Conservation (phyloP, 73 alveolate species). For the Paramecium biaurelia region DNA sequence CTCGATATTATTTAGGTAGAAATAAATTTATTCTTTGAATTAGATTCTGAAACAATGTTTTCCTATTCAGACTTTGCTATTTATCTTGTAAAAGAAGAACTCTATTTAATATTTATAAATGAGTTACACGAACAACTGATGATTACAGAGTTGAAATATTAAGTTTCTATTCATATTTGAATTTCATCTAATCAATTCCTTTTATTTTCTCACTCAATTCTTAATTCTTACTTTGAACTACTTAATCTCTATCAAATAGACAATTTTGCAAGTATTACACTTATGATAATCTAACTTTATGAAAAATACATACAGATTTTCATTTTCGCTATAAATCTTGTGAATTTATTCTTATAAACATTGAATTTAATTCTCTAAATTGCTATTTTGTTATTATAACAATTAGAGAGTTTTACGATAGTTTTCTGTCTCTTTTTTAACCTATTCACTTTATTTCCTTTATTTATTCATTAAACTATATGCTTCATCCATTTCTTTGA, state of each 20-base stretch:
- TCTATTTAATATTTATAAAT: neutral
- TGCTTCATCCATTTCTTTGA: neutral
- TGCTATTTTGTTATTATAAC: neutral
- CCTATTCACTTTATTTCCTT: slow-evolving; percentile 18
- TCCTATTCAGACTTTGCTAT: neutral
- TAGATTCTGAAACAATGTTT: neutral
- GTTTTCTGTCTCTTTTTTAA: neutral
- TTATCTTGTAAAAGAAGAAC: neutral
- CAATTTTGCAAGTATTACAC: neutral
- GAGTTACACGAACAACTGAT: neutral
- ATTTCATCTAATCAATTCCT: neutral
- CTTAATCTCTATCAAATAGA: neutral
- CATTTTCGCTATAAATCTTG: neutral
- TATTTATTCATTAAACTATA: neutral
- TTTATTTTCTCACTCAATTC: neutral
- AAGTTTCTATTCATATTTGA: neutral
- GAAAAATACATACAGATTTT: neutral
- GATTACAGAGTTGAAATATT: neutral
- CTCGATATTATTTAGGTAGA: neutral
- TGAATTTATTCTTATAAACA: neutral
- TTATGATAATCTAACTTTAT: neutral
- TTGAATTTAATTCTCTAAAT: neutral
- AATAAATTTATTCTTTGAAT: neutral
- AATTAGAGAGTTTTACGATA: neutral
- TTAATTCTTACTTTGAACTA: neutral